Evolutionary conservation across 2,329 filamentous ascomycete species (phyloP).

Genomic region (Nigrograna mackinnonii): DNA sequence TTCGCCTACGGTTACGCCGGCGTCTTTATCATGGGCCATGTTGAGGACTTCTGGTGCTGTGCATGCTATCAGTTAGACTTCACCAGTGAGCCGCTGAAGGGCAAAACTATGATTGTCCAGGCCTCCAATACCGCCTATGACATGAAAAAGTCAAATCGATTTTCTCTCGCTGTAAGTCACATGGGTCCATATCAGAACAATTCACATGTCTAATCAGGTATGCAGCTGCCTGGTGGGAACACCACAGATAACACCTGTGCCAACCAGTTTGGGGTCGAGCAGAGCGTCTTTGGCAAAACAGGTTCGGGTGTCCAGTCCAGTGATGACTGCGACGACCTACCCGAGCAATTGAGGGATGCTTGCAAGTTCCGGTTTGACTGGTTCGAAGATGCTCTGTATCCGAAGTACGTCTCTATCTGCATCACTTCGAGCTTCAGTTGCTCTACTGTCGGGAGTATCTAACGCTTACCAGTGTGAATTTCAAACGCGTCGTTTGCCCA

Average conservation of each 20-base stretch:
- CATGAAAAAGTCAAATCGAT: constrained; percentile 33
- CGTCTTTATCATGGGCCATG: constrained; percentile 53
- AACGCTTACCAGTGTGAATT: constrained; percentile 35
- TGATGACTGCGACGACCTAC: constrained; percentile 38
- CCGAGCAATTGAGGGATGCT: constrained; percentile 25
- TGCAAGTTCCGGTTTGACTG: constrained; percentile 42
- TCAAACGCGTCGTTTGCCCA: constrained; percentile 40
- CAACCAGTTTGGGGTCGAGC: constrained; percentile 32
- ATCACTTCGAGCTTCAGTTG: no score
- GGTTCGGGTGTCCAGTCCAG: constrained; percentile 27
- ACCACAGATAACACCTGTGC: constrained; percentile 37
- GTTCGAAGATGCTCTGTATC: constrained; percentile 35
- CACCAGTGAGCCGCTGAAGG: constrained; percentile 57
- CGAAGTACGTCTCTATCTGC: constrained; percentile 25
- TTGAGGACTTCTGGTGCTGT: constrained; percentile 68
- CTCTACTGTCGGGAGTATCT: no score
- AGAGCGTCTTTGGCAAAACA: constrained; percentile 35
- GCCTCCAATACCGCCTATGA: constrained; percentile 62
- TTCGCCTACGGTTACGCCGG: constrained; percentile 69
- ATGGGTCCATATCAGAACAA: background rate
- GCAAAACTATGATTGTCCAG: constrained; percentile 68
- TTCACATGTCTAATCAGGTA: constrained; percentile 11
- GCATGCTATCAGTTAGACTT: constrained; percentile 67
- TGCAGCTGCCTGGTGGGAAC: constrained; percentile 40
- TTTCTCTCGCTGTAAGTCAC: constrained; percentile 37